Percentiles rank a stretch among this genome's conserved stretches.
These are phyloP conservation scores for Mycena metata DNA, from an alignment of 768 basidiomycete species.

Conservation along the genomic window DNA sequence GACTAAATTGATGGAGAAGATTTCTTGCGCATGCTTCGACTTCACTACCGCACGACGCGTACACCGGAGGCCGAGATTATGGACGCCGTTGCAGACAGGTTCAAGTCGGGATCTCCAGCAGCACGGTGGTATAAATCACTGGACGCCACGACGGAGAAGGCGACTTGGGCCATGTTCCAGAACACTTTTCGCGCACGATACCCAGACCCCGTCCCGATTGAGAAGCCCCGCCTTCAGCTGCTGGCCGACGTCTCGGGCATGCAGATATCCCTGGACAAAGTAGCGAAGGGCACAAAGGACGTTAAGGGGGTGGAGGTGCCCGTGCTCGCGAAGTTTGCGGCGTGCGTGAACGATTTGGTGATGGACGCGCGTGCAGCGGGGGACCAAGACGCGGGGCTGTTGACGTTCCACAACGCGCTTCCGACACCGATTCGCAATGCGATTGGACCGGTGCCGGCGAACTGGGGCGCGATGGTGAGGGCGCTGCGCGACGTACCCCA, in stretches of 20 bases:
- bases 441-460: not conserved
- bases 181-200: not conserved
- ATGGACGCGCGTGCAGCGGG: not conserved
- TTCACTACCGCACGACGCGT: not conserved
- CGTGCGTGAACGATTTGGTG: not conserved
- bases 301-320: not conserved
- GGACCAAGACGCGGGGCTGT: not conserved
- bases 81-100: not conserved
- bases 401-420: not conserved
- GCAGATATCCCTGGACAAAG: not conserved
- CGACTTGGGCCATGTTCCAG: not conserved
- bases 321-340: not conserved
- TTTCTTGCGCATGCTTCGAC: not conserved
- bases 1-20: too few species aligned
- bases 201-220: not conserved
- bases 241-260: not conserved
- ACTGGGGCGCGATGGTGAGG: not conserved
- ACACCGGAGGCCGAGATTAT: not conserved
- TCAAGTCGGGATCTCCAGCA: not conserved
- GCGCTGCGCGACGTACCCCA: not conserved
- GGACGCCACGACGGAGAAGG: not conserved
- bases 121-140: not conserved
- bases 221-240: not conserved
- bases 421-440: not conserved
- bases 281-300: not conserved